Evolutionary conservation across 805 yeast species (phyloP).

Genomic region (Yamadazyma paraphyllophila): DNA sequence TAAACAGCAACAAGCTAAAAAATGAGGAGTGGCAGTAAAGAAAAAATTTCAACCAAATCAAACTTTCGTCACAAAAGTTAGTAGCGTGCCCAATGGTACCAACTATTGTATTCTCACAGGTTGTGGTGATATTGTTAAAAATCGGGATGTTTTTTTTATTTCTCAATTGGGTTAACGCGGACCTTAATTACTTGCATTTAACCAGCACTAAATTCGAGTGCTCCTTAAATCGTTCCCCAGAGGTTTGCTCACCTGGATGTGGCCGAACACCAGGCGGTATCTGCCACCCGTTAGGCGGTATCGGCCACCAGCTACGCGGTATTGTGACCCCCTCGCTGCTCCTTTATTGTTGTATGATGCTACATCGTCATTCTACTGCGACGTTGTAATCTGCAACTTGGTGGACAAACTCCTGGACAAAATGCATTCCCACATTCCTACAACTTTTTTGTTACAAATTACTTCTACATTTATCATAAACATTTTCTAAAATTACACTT

Average conservation of each 20-base stretch:
- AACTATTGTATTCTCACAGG: neutral
- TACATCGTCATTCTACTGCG: too few species aligned
- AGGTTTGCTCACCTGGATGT: too few species aligned
- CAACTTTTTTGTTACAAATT: too few species aligned
- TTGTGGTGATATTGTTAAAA: conserved; percentile 1
- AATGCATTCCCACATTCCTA: too few species aligned
- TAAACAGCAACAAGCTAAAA: neutral
- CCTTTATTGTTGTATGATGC: too few species aligned
- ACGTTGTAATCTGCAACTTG: too few species aligned
- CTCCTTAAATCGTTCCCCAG: neutral
- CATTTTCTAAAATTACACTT: neutral
- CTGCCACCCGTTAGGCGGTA: too few species aligned
- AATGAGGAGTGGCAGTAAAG: neutral
- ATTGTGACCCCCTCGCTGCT: too few species aligned
- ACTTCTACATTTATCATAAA: too few species aligned
- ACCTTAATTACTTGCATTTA: conserved; percentile 7
- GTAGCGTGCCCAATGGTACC: neutral
- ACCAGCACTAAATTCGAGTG: neutral
- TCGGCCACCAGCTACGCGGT: too few species aligned
- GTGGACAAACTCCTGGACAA: too few species aligned
- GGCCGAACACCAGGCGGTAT: too few species aligned
- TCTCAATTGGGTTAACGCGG: conserved; percentile 11
- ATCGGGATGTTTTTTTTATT: conserved; percentile 2
- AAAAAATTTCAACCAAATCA: neutral
- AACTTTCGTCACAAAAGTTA: neutral